Base-by-base conservation (phyloP, 306 rosid species). In the Malus fusca region DNA sequence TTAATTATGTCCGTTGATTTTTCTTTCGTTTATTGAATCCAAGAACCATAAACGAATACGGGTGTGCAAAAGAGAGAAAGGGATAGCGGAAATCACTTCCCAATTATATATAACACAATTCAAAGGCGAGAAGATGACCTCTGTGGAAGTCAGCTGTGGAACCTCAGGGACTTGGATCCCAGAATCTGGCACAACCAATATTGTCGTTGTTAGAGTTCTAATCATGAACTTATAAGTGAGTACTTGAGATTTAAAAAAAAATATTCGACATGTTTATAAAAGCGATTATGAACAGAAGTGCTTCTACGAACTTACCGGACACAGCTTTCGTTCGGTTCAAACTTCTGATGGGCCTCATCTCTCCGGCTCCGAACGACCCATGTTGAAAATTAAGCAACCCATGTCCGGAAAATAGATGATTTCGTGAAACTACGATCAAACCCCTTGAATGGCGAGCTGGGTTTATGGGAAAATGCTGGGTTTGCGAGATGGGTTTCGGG, bases 61-160 rank as follows among this genome's bases (percentile, higher is more conserved):
- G 42, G 42, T 7, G 42, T 37, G 42, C 42, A 37, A 8, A 37
- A 37, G 9, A 37, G 42, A 37, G 7, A 37, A 1, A 68, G 22
- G 37, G 37, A 33, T 6, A 6, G 8, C 37, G 8, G 37, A 33
- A 33, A 33, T 33, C 37, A 33, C 37, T 33, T 33, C 37, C 37
- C 37, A 33, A 33, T 33, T 5, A 5, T 33, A 33, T 33, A 33
- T 5, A 33, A 33, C 37, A 40, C 21, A 18, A 74, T 59, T 9
- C 37, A 59, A 69, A 46, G 77, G 19, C 62, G 15, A 62, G 40
- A 67, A 79, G 67, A 31, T 37, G 30, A 92, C 97, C 94, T 92
- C 84, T 1, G 80, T 85, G 82, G 77, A 75, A 72, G 85, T 83
- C 74, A 92, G 83, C 37, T 86, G 69, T 8, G 94, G 94, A 78